Percentiles rank a stretch among this genome's conserved stretches.
Evolutionary conservation across 352 stramenopile species (phyloP).

Genomic region (Globisporangium abappressorium): DNA sequence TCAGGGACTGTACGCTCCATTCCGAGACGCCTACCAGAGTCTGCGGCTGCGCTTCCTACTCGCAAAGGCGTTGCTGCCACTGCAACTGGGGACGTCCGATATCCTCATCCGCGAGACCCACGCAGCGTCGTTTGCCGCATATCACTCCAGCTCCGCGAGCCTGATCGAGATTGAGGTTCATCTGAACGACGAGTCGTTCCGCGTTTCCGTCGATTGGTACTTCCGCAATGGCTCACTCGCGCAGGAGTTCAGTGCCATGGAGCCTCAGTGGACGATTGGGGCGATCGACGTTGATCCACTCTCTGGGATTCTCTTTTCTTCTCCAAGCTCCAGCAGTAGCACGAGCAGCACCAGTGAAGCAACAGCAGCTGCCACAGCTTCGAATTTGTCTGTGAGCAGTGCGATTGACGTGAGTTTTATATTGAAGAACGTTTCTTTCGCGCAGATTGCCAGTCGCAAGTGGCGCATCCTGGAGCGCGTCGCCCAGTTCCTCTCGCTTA

Average conservation of each 20-base stretch:
- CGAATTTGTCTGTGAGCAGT: neutral
- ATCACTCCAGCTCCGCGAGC: constrained; percentile 1
- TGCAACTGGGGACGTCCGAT: constrained; percentile 23
- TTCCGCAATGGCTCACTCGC: constrained; percentile 24
- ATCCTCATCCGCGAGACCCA: constrained; percentile 24
- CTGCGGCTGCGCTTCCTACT: constrained; percentile 31
- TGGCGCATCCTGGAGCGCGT: constrained; percentile 14
- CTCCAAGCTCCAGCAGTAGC: neutral
- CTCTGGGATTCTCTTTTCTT: constrained; percentile 3
- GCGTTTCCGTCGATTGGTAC: constrained; percentile 14
- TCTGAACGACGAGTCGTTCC: constrained; percentile 12
- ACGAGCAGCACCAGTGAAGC: neutral
- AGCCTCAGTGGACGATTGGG: constrained; percentile 24
- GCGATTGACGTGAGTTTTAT: neutral
- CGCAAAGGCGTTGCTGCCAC: constrained; percentile 1
- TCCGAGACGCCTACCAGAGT: constrained; percentile 21
- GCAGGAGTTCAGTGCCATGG: constrained; percentile 11
- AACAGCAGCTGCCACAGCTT: neutral
- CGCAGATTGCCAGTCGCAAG: neutral
- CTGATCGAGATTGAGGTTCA: constrained; percentile 28
- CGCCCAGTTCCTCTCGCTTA: neutral
- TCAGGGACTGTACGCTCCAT: neutral
- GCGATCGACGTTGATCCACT: constrained; percentile 22
- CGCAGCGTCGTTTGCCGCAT: neutral
- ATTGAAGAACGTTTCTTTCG: constrained; percentile 5